Conservation (phyloP, 805 yeast species). For the Candida montana region DNA sequence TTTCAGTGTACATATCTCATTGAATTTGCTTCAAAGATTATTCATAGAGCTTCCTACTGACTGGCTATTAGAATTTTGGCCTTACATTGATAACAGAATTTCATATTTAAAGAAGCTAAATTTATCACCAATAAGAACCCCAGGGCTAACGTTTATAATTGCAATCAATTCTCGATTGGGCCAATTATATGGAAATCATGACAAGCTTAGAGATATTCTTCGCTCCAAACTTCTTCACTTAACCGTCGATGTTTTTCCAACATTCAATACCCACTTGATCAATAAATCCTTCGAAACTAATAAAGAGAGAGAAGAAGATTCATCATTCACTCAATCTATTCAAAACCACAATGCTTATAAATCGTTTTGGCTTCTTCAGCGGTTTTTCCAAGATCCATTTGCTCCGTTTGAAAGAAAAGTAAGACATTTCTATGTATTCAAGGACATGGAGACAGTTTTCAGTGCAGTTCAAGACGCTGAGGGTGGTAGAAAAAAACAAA, state of each 20-base stretch:
- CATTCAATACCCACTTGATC: constrained; percentile 7
- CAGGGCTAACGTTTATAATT: constrained; percentile 12
- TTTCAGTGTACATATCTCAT: constrained; percentile 12
- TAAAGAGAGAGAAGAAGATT: constrained; percentile 10
- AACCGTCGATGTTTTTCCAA: constrained; percentile 13
- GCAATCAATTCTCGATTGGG: constrained; percentile 15
- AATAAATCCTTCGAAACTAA: constrained; percentile 16
- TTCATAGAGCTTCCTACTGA: constrained; percentile 10
- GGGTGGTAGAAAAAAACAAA: not conserved
- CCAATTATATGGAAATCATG: constrained; percentile 11
- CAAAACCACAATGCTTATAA: constrained; percentile 1
- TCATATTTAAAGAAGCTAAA: not conserved
- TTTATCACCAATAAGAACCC: constrained; percentile 8
- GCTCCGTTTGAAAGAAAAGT: not conserved
- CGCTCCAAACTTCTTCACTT: constrained; percentile 16
- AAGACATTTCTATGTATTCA: not conserved
- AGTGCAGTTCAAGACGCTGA: constrained; percentile 2
- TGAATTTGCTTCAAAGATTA: constrained; percentile 7
- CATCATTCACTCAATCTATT: not conserved
- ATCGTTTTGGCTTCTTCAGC: constrained; percentile 19
- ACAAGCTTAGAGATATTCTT: constrained; percentile 16
- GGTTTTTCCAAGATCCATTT: constrained; percentile 16
- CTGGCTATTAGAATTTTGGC: constrained; percentile 20
- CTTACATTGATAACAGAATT: constrained; percentile 15
- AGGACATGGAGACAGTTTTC: constrained; percentile 1